Percentiles rank a stretch among this genome's conserved stretches.
phyloP scores from a whole-genome alignment of 805 yeast species.

The Limtongozyma cylindracea region DNA sequence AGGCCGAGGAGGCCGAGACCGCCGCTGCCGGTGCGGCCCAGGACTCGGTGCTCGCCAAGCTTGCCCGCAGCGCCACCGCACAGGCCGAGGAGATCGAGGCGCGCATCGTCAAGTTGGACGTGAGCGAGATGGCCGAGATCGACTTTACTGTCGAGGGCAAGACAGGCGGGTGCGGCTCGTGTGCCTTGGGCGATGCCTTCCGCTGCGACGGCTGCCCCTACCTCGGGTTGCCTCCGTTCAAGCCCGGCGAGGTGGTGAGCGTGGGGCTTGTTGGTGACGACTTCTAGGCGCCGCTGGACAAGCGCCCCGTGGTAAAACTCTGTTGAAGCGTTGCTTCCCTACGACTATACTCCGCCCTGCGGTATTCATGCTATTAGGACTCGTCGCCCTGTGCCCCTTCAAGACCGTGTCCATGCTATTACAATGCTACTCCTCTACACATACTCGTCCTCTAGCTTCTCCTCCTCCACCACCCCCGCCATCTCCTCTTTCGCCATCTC shows the following conservation, averaged over 20 bases:
- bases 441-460: background rate
- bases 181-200: conserved; percentile 95
- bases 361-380: background rate
- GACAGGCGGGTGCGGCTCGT: conserved; percentile 93
- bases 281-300: conserved; percentile 17
- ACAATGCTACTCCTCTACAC: background rate
- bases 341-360: background rate
- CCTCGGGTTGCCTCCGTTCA: conserved; percentile 91
- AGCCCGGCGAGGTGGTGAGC: conserved; percentile 82
- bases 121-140: conserved; percentile 63
- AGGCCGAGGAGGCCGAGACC: conserved; percentile 49
- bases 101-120: conserved; percentile 24
- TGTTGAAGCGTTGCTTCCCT: too few relatives aligned
- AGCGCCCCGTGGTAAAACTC: too few relatives aligned
- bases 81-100: conserved; percentile 31
- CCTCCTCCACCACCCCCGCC: background rate
- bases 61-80: conserved; percentile 23
- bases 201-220: conserved; percentile 97
- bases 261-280: conserved; percentile 69
- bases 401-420: background rate
- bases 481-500: too few relatives aligned
- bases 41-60: conserved; percentile 14
- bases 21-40: conserved; percentile 16
- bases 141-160: conserved; percentile 95
- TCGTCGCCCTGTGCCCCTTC: background rate